Conservation (phyloP, 1,284 basidiomycete species). For the Ustilago nuda region DNA sequence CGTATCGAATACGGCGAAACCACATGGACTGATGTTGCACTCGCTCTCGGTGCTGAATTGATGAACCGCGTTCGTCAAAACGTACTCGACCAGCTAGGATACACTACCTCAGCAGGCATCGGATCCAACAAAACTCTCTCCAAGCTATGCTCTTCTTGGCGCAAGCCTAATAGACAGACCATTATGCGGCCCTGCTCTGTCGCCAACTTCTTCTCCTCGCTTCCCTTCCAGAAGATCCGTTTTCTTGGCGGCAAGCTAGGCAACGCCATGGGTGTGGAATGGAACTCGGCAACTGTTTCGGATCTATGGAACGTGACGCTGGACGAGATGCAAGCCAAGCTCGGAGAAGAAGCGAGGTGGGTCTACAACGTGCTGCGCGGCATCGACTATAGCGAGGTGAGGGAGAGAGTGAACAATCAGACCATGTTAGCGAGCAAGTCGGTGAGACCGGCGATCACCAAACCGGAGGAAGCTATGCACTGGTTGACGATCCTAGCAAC, state of each 20-base stretch:
- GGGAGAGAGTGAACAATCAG: constrained; percentile 60
- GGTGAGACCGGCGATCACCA: constrained; percentile 56
- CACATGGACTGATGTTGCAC: constrained; percentile 92
- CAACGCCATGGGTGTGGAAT: constrained; percentile 84
- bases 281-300: constrained; percentile 82
- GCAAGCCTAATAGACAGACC: constrained; percentile 65
- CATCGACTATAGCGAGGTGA: constrained; percentile 89
- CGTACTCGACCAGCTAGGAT: constrained; percentile 81
- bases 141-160: constrained; percentile 75
- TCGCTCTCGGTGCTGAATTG: constrained; percentile 87
- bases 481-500: constrained; percentile 92
- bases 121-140: constrained; percentile 93
- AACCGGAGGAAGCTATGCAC: constrained; percentile 72
- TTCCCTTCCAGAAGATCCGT: constrained; percentile 75
- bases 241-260: constrained; percentile 96
- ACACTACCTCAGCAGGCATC: constrained; percentile 96
- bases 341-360: constrained; percentile 80
- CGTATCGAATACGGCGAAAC: constrained; percentile 51
- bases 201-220: constrained; percentile 53
- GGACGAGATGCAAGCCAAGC: constrained; percentile 85
- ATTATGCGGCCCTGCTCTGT: constrained; percentile 58
- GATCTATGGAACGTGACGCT: constrained; percentile 74
- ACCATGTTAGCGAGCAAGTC: constrained; percentile 66
- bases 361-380: constrained; percentile 86
- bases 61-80: constrained; percentile 82